Evolutionary conservation across 345 rosid species (phyloP), one percentile per base, ranked within the genome.

Genomic region (Ceriops decandra): DNA sequence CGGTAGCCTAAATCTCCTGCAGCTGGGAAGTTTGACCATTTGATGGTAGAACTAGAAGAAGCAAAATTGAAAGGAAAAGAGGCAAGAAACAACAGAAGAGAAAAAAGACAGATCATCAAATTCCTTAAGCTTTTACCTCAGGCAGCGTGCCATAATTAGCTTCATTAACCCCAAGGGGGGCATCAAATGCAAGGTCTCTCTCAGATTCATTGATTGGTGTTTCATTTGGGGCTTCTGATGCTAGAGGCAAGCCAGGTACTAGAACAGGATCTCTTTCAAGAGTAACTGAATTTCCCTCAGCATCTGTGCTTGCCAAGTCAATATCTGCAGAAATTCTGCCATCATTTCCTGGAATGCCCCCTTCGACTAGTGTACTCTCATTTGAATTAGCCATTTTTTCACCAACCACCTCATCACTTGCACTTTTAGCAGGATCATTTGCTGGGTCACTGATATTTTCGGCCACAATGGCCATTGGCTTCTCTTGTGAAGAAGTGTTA

Each of bases 181-280:
- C 78, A 85, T 79, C 60, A 30, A 65, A 30, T 27, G 76, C 57
- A 57, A n/a, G 15, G 21, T 58, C 72, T 76, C 38, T 54, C 60
- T 62, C 68, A 26, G 47, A 70, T 60, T 78, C 83, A 33, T 53
- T 46, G 36, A 33, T 67, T 32, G 57, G 24, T 59, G 76, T 75
- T 70, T 80, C 84, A 9, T 47, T 68, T 63, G 70, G 68, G 21
- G 22, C 31, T 15, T 53, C 68, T 58, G 85, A 46, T 57, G 62
- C 49, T 33, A 83, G 70, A 66, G 77, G 54, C 73, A 87, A 79
- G n/a, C 90, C 96, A n/a, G 93, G 95, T 28, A 90, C 87, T 68
- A 87, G 82, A 70, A 85, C 85, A 47, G 87, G 79, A 70, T 54
- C 85, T 69, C 71, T 89, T 67, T 77, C 89, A 59, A 53, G 58